Percentiles rank a stretch among this genome's conserved stretches.
Evolutionary conservation across 306 rosid genomes (phyloP).

Genomic region (Neltuma alba): DNA sequence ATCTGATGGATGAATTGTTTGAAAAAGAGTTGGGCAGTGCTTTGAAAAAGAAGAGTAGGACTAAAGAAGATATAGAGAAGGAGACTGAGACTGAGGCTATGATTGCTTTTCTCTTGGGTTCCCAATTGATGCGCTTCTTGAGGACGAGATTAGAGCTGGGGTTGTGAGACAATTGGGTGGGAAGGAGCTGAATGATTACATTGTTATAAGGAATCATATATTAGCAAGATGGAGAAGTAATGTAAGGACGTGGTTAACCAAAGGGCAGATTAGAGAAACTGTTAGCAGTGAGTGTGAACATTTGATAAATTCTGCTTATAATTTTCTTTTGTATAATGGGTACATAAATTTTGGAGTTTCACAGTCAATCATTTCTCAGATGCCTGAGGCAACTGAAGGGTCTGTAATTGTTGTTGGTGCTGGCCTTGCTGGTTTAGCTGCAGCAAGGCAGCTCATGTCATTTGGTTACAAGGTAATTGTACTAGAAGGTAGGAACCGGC

Average conservation of each 20-base stretch:
- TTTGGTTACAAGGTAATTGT: conserved; percentile 84
- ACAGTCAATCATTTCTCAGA: conserved; percentile 57
- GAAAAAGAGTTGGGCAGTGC: conserved; percentile 72
- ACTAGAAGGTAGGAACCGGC: conserved; percentile 86
- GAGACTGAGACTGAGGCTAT: conserved; percentile 93
- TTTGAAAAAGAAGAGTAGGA: conserved; percentile 63
- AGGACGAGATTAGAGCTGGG: conserved; percentile 78
- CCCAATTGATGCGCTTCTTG: conserved; percentile 79
- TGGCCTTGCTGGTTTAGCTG: conserved; percentile 92
- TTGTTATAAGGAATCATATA: conserved; percentile 91
- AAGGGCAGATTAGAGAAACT: conserved; percentile 75
- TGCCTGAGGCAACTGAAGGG: conserved; percentile 74
- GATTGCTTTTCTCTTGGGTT: conserved; percentile 92
- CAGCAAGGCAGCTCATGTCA: conserved; percentile 88
- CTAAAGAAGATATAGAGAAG: conserved; percentile 72
- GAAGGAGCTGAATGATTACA: conserved; percentile 90
- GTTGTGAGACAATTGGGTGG: conserved; percentile 84
- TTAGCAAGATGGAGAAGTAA: conserved; percentile 86
- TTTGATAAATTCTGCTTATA: conserved; percentile 81
- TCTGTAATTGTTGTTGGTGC: conserved; percentile 81
- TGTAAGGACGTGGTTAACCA: conserved; percentile 76
- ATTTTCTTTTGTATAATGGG: conserved; percentile 76
- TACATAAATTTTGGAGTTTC: conserved; percentile 90
- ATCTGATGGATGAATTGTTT: conserved; percentile 73
- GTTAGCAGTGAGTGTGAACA: conserved; percentile 74